Base-by-base conservation (phyloP, 257 asterid species). In the Rhazya stricta region DNA sequence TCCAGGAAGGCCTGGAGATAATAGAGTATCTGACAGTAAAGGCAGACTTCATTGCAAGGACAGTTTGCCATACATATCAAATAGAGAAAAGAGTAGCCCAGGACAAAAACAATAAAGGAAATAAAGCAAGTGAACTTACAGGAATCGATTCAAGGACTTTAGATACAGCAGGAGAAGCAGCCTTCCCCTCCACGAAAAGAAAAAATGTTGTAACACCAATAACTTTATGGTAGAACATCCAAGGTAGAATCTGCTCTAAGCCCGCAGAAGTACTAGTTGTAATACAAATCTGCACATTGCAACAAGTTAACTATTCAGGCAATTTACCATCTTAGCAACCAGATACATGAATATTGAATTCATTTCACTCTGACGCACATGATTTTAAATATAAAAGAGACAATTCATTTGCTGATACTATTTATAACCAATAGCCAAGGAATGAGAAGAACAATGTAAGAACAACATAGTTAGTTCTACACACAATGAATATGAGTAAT, bases 201-300 rank as follows among this genome's bases (percentile, higher is more conserved):
- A 87, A 83, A 83, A 89, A 86, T 50, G 76, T 73, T 67, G 88
- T 23, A 18, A 89, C 83, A 58, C 91, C 92, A 72, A 89, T 79
- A 72, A 83, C 89, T 78, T 82, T 89, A 80, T 89, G 96, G 77
- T 89, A 89, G 82, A 86, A 89, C 86, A 87, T 88, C 96, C 96
- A 89, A 8, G 96, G 92, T 19, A 89, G 83, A 70, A 86, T 89
- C 82, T 89, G 89, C 72, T 88, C 96, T 36, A 89, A 76, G 81
- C 86, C 80, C 48, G 86, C 92, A 57, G 89, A 88, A 15, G 91
- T 89, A 81, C 88, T 87, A 45, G 92, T 79, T 21, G 86, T 87
- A 56, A 89, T 80, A 78, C 92, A 84, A 76, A 89, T 83, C 96
- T 89, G 89, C 85, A 66, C 25, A 77, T 70, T 45, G 27, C 46